Conservation (phyloP, 345 rosid species). For the Punica granatum region DNA sequence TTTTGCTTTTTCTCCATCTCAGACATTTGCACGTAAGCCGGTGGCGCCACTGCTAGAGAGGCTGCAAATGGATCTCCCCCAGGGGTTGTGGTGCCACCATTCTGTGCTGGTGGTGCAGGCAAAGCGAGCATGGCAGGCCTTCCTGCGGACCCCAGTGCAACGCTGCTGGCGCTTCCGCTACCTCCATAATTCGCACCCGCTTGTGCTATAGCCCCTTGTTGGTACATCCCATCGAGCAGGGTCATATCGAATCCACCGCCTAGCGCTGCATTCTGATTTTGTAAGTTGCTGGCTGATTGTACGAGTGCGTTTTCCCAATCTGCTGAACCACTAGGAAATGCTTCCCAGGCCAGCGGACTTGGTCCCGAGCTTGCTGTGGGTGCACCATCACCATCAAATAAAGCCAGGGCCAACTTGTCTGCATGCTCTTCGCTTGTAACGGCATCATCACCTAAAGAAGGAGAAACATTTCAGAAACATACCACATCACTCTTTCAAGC, state of each 20-base stretch:
- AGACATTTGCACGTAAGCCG: constrained; percentile 60
- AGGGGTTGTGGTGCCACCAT: constrained; percentile 14
- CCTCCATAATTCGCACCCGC: constrained; percentile 43
- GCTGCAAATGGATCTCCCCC: constrained; percentile 62
- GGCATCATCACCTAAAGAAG: constrained; percentile 29
- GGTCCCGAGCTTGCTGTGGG: constrained; percentile 33
- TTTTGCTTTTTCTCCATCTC: constrained; percentile 74
- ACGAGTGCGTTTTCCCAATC: constrained; percentile 97
- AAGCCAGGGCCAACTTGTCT: constrained; percentile 69
- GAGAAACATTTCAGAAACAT: neutral
- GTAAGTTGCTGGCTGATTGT: constrained; percentile 68
- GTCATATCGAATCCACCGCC: constrained; percentile 88
- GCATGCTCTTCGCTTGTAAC: constrained; percentile 67
- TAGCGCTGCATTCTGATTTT: constrained; percentile 57
- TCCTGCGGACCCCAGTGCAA: constrained; percentile 52
- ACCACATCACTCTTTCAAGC: neutral
- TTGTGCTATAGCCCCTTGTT: constrained; percentile 67
- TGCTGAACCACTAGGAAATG: constrained; percentile 54
- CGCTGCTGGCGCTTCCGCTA: constrained; percentile 74
- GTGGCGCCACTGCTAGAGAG: constrained; percentile 51
- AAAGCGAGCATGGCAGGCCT: constrained; percentile 51
- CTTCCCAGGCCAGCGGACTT: constrained; percentile 62
- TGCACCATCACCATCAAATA: constrained; percentile 45
- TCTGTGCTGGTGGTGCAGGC: constrained; percentile 52
- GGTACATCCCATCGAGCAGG: constrained; percentile 85